A percentile compares a stretch with the other conserved stretches of the same genome.
phyloP scores from a whole-genome alignment of 345 rosid genomes.

The Leavenworthia alabamica region DNA sequence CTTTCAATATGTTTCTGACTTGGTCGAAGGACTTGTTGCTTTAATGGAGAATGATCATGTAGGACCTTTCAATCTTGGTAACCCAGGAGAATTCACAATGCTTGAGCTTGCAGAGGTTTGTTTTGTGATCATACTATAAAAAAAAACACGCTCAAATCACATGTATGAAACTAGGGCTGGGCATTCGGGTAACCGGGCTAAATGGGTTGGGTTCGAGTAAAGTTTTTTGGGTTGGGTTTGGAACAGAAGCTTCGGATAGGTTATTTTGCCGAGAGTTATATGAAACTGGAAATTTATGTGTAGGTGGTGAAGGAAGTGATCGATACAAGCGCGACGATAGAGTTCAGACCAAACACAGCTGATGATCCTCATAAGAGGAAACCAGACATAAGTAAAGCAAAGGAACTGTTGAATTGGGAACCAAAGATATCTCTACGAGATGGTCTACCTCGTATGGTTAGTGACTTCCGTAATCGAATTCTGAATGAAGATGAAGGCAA shows the following conservation, averaged over 20 bases:
- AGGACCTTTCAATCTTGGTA: constrained; percentile 96
- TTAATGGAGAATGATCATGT: constrained; percentile 89
- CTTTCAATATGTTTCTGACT: constrained; percentile 95
- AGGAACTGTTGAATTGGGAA: constrained; percentile 86
- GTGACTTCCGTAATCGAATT: constrained; percentile 78
- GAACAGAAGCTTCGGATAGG: no score
- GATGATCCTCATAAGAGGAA: constrained; percentile 97
- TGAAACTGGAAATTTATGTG: constrained; percentile 1
- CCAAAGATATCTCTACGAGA: constrained; percentile 74
- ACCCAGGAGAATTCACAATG: constrained; percentile 99
- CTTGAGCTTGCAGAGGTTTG: constrained; percentile 91
- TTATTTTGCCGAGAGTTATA: no score
- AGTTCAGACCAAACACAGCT: constrained; percentile 80
- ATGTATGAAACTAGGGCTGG: background rate
- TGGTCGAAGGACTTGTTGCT: constrained; percentile 91
- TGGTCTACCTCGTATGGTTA: constrained; percentile 93
- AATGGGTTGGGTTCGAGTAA: no score
- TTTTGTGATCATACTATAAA: background rate
- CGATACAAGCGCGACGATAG: constrained; percentile 88
- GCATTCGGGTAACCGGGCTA: no score
- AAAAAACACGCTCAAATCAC: background rate
- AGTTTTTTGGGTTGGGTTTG: no score
- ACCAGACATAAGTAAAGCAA: constrained; percentile 91
- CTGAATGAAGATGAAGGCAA: constrained; percentile 80
- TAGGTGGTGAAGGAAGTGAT: constrained; percentile 89